These are phyloP conservation scores for Aureobasidium uvarum DNA, from an alignment of 2,329 filamentous ascomycete species.

Conservation along the genomic window DNA sequence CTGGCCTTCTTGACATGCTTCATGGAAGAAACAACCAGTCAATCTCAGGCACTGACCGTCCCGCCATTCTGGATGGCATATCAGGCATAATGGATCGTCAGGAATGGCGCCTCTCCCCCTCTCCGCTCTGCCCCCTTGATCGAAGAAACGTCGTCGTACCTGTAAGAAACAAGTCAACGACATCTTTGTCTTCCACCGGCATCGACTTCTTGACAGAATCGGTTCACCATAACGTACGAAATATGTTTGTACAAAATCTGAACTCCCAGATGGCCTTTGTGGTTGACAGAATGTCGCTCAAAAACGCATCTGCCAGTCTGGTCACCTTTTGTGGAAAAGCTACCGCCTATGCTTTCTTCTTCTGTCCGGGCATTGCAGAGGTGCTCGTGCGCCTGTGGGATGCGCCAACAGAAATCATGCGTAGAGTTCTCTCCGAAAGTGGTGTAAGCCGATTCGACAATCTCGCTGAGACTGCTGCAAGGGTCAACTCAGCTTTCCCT, in stretches of 20 bases:
- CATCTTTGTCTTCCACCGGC: conserved; percentile 59
- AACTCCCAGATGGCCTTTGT: conserved; percentile 80
- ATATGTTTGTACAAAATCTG: conserved; percentile 80
- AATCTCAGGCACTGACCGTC: conserved; percentile 79
- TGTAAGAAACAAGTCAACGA: conserved; percentile 52
- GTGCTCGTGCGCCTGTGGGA: conserved; percentile 80
- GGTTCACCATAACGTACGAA: conserved; percentile 82
- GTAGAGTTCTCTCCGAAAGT: conserved; percentile 69
- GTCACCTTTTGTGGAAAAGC: conserved; percentile 88
- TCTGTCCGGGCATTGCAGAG: conserved; percentile 81
- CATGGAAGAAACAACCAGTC: conserved; percentile 72
- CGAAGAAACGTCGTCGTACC: conserved; percentile 53
- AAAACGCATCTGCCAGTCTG: conserved; percentile 62
- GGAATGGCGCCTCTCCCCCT: conserved; percentile 78
- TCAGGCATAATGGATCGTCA: conserved; percentile 81
- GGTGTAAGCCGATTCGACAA: conserved; percentile 58
- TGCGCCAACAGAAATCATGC: conserved; percentile 64
- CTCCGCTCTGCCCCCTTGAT: conserved; percentile 62
- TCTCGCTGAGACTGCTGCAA: conserved; percentile 52
- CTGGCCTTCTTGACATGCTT: conserved; percentile 74
- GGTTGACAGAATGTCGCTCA: conserved; percentile 83
- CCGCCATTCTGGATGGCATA: conserved; percentile 73
- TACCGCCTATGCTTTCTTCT: conserved; percentile 90
- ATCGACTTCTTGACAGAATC: conserved; percentile 71
- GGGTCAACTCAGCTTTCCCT: conserved; percentile 69